A percentile compares a stretch with the other conserved stretches of the same genome.
These are phyloP conservation scores for Celoporthe dispersa DNA, from an alignment of 2,329 filamentous ascomycete species.

Conservation along the genomic window DNA sequence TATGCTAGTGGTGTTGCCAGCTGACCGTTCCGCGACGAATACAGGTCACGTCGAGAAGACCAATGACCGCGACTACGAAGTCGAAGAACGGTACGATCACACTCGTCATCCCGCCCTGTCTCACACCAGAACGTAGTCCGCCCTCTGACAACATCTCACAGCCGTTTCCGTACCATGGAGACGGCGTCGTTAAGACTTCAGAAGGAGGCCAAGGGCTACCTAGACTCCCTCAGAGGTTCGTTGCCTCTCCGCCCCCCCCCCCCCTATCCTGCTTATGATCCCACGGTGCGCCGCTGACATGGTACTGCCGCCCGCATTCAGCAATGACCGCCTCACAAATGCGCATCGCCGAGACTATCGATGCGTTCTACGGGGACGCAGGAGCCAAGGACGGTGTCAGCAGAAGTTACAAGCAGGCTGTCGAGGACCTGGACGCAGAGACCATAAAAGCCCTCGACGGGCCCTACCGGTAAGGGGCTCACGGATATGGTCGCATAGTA, in stretches of 20 bases:
- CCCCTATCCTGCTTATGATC: background rate
- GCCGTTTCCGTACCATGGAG: constrained; percentile 97
- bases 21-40: constrained; percentile 2
- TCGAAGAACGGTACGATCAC: constrained; percentile 76
- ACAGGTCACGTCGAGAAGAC: constrained; percentile 95
- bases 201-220: constrained; percentile 97
- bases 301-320: constrained; percentile 39
- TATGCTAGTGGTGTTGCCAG: constrained; percentile 1
- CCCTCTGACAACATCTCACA: constrained; percentile 41
- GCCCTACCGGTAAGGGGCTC: constrained; percentile 71
- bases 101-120: background rate
- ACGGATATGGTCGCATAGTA: background rate
- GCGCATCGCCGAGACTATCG: constrained; percentile 98
- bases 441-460: constrained; percentile 98
- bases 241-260: background rate
- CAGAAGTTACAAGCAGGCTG: constrained; percentile 96
- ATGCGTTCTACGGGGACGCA: constrained; percentile 97
- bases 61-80: constrained; percentile 97
- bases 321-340: constrained; percentile 99
- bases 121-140: background rate
- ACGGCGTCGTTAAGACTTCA: constrained; percentile 88
- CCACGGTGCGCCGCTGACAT: background rate
- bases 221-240: constrained; percentile 88
- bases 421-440: constrained; percentile 95
- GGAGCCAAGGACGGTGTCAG: constrained; percentile 94